These are phyloP conservation scores for Xerocomellus intermedius DNA, from an alignment of 768 basidiomycete species.

Conservation along the genomic window DNA sequence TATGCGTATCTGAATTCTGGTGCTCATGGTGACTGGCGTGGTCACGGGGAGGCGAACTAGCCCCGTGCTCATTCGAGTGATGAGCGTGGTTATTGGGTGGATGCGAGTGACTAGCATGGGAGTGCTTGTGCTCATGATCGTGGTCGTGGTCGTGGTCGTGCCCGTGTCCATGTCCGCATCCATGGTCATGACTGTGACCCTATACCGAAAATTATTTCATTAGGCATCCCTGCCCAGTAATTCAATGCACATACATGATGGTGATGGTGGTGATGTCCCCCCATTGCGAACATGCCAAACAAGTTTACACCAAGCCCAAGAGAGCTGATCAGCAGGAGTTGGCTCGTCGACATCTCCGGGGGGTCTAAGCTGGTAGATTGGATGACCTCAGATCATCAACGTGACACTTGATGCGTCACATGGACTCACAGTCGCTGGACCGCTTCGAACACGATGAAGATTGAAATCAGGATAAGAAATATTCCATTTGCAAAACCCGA, in stretches of 20 bases:
- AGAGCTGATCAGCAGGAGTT: slow-evolving; percentile 84
- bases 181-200: slow-evolving; percentile 21
- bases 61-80: slow-evolving; percentile 15
- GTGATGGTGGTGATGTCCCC: slow-evolving; percentile 86
- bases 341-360: slow-evolving; percentile 96
- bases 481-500: slow-evolving; percentile 99
- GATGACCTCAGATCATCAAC: neutral
- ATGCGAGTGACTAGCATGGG: slow-evolving; percentile 36
- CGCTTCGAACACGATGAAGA: slow-evolving; percentile 98
- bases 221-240: neutral
- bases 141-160: slow-evolving; percentile 21
- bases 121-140: slow-evolving; percentile 29
- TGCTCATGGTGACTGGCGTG: slow-evolving; percentile 24
- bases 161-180: slow-evolving; percentile 10
- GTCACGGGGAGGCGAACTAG: slow-evolving; percentile 15
- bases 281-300: slow-evolving; percentile 99
- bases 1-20: slow-evolving; percentile 10
- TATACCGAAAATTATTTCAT: slow-evolving; percentile 1
- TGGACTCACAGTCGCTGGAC: slow-evolving; percentile 79
- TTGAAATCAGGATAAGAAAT: slow-evolving; percentile 88
- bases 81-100: slow-evolving; percentile 31
- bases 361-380: slow-evolving; percentile 67
- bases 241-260: slow-evolving; percentile 53
- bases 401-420: slow-evolving; percentile 21
- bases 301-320: slow-evolving; percentile 91